Evolutionary conservation across 2,329 filamentous ascomycete genomes (phyloP).

Genomic region (Sporothrix variecibatus): DNA sequence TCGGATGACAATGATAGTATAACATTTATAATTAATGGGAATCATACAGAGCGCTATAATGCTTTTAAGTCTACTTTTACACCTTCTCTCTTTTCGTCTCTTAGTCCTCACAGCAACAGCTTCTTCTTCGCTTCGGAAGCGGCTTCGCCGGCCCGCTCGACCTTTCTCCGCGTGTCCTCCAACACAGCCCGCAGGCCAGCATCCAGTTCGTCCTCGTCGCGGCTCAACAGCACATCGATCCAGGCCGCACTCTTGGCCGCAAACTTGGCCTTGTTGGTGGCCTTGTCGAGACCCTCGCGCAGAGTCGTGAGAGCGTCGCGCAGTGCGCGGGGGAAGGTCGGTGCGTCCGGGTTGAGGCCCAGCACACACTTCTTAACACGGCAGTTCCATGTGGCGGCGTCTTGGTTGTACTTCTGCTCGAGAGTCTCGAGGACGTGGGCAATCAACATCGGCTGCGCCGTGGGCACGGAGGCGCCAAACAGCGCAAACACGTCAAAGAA

Average conservation of each 20-base stretch:
- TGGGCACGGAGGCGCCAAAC: constrained; percentile 62
- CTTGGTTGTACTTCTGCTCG: constrained; percentile 58
- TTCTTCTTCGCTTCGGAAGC: not conserved
- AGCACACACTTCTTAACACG: constrained; percentile 70
- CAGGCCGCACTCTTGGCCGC: constrained; percentile 54
- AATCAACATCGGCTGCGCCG: constrained; percentile 64
- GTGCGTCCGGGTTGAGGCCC: constrained; percentile 62
- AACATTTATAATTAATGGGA: constrained; percentile 16
- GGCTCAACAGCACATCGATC: constrained; percentile 55
- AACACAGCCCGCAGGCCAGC: constrained; percentile 58
- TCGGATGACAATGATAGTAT: not conserved
- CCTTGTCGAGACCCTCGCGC: constrained; percentile 50
- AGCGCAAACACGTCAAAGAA: constrained; percentile 80
- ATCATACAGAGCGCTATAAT: constrained; percentile 18
- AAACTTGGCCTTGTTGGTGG: constrained; percentile 50
- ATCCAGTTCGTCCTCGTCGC: constrained; percentile 55
- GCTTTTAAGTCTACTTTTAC: not conserved
- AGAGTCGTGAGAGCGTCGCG: constrained; percentile 65
- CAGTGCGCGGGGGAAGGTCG: constrained; percentile 73
- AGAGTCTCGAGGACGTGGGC: constrained; percentile 72
- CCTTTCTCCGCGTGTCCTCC: constrained; percentile 50
- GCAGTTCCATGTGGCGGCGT: constrained; percentile 67
- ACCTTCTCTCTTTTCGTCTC: not conserved
- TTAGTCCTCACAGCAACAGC: not conserved
- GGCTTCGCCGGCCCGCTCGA: constrained; percentile 35